Percentiles rank a stretch among this genome's conserved stretches.
Conservation (phyloP, 345 rosid genomes). For the Luvunga scandens region DNA sequence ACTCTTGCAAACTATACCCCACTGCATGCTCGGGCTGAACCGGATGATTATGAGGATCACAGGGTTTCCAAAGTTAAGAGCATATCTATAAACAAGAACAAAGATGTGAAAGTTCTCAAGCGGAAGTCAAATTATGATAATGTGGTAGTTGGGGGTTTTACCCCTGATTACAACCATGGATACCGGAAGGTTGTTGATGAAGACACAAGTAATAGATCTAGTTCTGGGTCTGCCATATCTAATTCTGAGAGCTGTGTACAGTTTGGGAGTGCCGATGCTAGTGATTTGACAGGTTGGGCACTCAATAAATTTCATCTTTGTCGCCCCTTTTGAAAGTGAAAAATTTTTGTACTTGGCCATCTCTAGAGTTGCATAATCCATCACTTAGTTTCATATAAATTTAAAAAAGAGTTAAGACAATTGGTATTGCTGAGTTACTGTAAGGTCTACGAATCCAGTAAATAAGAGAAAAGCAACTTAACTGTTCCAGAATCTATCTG, state of each 20-base stretch:
- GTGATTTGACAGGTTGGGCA: conserved; percentile 85
- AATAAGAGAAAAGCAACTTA: not conserved
- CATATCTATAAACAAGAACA: conserved; percentile 53
- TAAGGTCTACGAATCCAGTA: not conserved
- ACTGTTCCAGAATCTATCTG: not conserved
- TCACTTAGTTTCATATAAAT: not conserved
- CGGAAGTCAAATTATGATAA: conserved; percentile 63
- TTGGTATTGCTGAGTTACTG: not conserved
- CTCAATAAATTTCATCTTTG: not conserved
- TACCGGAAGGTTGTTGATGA: conserved; percentile 65
- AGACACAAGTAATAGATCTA: conserved; percentile 83
- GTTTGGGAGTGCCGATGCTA: conserved; percentile 73
- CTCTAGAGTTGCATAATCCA: not conserved
- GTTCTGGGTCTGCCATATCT: conserved; percentile 97
- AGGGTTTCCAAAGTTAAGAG: conserved; percentile 55
- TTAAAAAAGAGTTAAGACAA: not conserved
- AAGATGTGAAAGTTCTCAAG: conserved; percentile 66
- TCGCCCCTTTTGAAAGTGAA: not conserved
- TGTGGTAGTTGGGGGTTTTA: conserved; percentile 35
- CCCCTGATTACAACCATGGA: conserved; percentile 48
- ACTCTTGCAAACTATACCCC: conserved; percentile 84
- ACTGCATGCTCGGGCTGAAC: conserved; percentile 68
- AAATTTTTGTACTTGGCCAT: not conserved
- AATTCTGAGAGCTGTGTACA: conserved; percentile 95
- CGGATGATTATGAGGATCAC: conserved; percentile 59